Conservation (phyloP, 345 rosid species). For the Mangifera indica region DNA sequence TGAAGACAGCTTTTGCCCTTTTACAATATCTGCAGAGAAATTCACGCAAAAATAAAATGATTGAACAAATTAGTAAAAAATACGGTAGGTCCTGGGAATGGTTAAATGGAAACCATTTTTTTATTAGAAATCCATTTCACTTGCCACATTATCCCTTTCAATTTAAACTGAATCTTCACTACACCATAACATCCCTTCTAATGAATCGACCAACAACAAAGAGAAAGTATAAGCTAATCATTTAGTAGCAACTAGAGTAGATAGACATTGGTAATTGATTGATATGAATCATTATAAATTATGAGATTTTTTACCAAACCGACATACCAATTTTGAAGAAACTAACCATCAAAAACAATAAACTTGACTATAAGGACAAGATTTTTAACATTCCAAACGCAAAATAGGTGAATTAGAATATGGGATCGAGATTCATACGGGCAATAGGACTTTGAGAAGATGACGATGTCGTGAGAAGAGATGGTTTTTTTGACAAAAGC, state of each 20-base stretch:
- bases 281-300: background rate
- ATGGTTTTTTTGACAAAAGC: conserved; percentile 73
- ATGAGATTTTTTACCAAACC: background rate
- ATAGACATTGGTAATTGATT: background rate
- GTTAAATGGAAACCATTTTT: background rate
- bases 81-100: background rate
- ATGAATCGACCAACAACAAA: too few species aligned
- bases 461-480: conserved; percentile 80
- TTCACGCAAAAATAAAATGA: background rate
- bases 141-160: background rate
- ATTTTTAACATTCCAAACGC: background rate
- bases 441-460: conserved; percentile 98
- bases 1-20: conserved; percentile 80
- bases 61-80: conserved; percentile 16
- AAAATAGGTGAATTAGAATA: too few species aligned
- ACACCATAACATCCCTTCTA: background rate
- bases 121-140: background rate
- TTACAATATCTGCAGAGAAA: conserved; percentile 62
- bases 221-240: too few species aligned
- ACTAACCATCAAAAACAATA: background rate
- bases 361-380: too few species aligned
- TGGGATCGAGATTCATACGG: conserved; percentile 41
- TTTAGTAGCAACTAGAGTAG: too few species aligned
- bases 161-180: background rate
- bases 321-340: background rate